These are phyloP conservation scores for Elymus sibiricus DNA, from an alignment of 176 grass and related monocot genomes.

Conservation along the genomic window DNA sequence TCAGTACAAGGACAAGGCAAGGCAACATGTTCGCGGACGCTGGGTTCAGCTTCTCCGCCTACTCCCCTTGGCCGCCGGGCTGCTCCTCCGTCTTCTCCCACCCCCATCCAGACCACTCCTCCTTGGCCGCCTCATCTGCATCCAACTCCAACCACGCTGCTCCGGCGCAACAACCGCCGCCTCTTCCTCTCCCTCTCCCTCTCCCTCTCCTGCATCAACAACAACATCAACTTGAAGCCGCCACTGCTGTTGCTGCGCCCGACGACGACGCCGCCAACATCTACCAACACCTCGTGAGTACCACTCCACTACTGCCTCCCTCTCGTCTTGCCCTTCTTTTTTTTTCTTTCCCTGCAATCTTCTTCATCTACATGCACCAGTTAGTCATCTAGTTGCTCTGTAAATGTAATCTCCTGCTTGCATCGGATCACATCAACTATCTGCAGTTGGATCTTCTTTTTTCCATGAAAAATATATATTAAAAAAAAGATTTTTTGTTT, in stretches of 20 bases:
- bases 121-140: not conserved
- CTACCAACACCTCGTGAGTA: slow-evolving; percentile 50
- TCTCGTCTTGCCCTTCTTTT: not conserved
- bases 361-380: no score
- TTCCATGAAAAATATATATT: no score
- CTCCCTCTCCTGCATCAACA: not conserved
- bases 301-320: not conserved
- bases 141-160: not conserved
- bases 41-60: slow-evolving; percentile 28
- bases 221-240: no score
- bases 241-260: not conserved
- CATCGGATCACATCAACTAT: no score
- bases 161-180: not conserved
- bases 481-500: no score
- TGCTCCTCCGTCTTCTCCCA: not conserved
- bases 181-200: not conserved
- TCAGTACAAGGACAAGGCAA: no score
- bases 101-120: slow-evolving; percentile 19
- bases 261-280: not conserved
- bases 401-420: no score
- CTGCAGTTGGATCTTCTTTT: no score
- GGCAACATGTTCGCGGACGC: slow-evolving; percentile 65
- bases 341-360: no score
- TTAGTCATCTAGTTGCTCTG: no score
- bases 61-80: not conserved